Evolutionary conservation across 768 basidiomycete genomes (phyloP).

Genomic region (Calvatia gigantea): DNA sequence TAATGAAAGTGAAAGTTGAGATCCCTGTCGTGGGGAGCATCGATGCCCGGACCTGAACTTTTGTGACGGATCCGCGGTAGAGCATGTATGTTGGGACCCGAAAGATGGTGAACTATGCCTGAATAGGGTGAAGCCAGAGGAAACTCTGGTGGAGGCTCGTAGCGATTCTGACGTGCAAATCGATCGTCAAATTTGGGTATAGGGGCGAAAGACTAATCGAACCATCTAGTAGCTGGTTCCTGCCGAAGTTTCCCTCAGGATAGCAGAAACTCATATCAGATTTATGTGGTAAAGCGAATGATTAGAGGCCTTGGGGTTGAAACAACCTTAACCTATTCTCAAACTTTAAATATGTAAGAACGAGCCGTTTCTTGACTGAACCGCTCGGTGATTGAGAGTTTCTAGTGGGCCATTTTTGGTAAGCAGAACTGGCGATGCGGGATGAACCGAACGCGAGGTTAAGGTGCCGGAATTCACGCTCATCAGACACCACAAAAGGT

Average conservation of each 20-base stretch:
- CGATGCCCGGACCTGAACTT: conserved; percentile 73
- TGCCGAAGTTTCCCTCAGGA: conserved; percentile 82
- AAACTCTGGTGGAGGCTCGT: conserved; percentile 95
- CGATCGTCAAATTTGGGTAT: conserved; percentile 94
- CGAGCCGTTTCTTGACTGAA: conserved; percentile 79
- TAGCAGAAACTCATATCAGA: conserved; percentile 54
- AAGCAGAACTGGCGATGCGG: conserved; percentile 68
- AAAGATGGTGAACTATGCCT: conserved; percentile 89
- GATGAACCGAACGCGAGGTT: conserved; percentile 69
- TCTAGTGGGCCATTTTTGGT: conserved; percentile 79
- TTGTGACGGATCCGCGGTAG: conserved; percentile 73
- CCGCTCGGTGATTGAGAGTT: conserved; percentile 81
- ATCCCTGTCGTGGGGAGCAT: conserved; percentile 63
- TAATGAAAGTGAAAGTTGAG: conserved; percentile 72
- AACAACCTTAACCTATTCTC: conserved; percentile 84
- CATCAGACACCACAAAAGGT: conserved; percentile 84
- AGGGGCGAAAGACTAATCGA: conserved; percentile 96
- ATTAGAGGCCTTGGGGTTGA: conserved; percentile 89
- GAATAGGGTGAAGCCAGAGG: conserved; percentile 92
- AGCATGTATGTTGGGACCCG: conserved; percentile 85
- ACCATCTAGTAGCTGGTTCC: conserved; percentile 93
- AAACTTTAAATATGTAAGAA: conserved; percentile 86
- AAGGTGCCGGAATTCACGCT: conserved; percentile 80
- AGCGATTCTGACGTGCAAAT: conserved; percentile 97
- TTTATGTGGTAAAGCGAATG: conserved; percentile 81